Evolutionary conservation across 306 rosid species (phyloP).

Genomic region (Albizia julibrissin): DNA sequence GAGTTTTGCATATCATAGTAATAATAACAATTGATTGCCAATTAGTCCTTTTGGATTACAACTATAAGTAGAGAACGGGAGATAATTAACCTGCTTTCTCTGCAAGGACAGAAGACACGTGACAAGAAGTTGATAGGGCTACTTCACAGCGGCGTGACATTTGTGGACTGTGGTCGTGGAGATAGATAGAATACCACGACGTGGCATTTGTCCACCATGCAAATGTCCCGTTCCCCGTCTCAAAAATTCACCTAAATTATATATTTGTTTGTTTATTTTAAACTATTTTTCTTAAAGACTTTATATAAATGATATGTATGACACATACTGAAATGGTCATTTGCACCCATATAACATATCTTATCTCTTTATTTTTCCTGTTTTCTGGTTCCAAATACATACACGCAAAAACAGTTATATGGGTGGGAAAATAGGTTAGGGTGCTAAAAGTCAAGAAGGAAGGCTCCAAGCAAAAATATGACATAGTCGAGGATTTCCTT

Average conservation of each 20-base stretch:
- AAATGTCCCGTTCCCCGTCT: slow-evolving; percentile 36
- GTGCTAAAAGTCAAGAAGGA: not conserved
- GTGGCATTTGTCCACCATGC: slow-evolving; percentile 51
- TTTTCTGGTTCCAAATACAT: too few relatives aligned
- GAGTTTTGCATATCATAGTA: not conserved
- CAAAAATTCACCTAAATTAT: not conserved
- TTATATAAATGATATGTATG: too few relatives aligned
- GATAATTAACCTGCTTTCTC: not conserved
- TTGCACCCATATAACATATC: not conserved
- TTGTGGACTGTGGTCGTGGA: slow-evolving; percentile 5
- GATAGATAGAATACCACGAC: slow-evolving; percentile 4
- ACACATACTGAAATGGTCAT: not conserved
- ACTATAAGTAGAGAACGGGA: not conserved
- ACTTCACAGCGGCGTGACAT: not conserved
- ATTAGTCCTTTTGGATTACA: not conserved
- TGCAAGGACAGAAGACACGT: not conserved
- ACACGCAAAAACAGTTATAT: not conserved
- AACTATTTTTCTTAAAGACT: too few relatives aligned
- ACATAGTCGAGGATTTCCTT: not conserved
- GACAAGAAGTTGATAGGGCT: not conserved
- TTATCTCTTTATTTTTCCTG: not conserved
- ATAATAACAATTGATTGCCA: not conserved
- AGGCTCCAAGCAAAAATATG: not conserved
- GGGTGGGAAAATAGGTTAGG: not conserved
- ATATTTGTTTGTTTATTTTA: too few relatives aligned